Base-by-base conservation (phyloP, 768 basidiomycete species). In the Kwoniella mangroviensis region DNA sequence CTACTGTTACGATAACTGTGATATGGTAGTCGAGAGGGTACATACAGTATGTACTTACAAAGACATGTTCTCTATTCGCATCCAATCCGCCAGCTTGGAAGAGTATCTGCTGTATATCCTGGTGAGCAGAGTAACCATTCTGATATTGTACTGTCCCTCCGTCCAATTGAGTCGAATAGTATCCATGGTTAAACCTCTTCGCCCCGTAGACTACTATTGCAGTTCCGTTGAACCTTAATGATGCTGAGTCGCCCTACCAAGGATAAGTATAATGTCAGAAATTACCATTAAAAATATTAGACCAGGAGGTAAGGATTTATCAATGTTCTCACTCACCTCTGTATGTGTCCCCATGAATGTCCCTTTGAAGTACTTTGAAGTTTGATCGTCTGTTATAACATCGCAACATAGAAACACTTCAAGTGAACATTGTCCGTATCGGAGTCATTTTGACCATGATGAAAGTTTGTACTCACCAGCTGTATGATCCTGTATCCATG, bases 211-310 rank as follows among this genome's bases (percentile, higher is more conserved):
- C 51, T 53, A 65, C 70, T 12, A 78, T 61, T 13, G 70, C 73
- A 1, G 74, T 65, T 11, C 77, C 77, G 56, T 75, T 75, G 73
- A 75, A 78, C 9, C 52, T 68, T 12, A 78, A 51, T n/a, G 58
- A 45, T 34, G 71, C 65, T 15, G 21, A 65, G 42, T 78, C 74
- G 19, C 74, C 77, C 75, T 76, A 26, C 28, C 53, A 42, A 13
- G 24, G 24, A n/a, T 43, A 52, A 53, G 51, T 3, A 11, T 63
- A n/a, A 53, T 21, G 28, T 26, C n/a, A n/a, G n/a, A n/a, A n/a
- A n/a, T n/a, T n/a, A n/a, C n/a, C n/a, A n/a, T n/a, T n/a, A n/a
- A n/a, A n/a, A n/a, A n/a, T n/a, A n/a, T n/a, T n/a, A n/a, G n/a
- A n/a, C n/a, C n/a, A n/a, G n/a, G n/a, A n/a, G n/a, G n/a, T n/a